Evolutionary conservation across 257 asterid genomes (phyloP).

Genomic region (Oldenlandia corymbosa): DNA sequence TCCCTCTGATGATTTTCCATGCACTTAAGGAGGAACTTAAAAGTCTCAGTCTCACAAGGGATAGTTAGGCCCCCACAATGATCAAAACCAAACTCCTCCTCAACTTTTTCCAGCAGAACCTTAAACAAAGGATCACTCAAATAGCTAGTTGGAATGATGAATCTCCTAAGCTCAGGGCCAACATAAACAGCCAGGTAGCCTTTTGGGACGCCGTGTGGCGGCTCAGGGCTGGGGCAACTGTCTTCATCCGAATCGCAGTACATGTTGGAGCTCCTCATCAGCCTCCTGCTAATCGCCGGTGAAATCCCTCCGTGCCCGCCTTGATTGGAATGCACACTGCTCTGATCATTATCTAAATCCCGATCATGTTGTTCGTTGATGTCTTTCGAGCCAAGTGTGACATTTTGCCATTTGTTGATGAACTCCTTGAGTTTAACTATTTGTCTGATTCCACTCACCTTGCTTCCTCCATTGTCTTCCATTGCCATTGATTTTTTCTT

Average conservation of each 20-base stretch:
- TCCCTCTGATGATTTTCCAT: conserved; percentile 40
- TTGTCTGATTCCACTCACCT: conserved; percentile 62
- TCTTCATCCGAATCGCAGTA: conserved; percentile 39
- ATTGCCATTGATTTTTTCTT: too few relatives aligned
- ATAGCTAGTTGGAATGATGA: conserved; percentile 58
- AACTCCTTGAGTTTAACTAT: conserved; percentile 64
- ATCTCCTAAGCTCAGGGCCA: conserved; percentile 50
- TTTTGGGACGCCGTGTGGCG: conserved; percentile 34
- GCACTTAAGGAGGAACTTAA: conserved; percentile 33
- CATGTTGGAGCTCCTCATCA: conserved; percentile 16
- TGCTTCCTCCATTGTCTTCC: conserved; percentile 52
- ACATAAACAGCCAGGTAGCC: conserved; percentile 42
- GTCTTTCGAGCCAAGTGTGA: conserved; percentile 36
- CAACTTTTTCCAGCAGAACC: conserved; percentile 56
- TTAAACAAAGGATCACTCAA: conserved; percentile 58
- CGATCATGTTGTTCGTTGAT: not conserved
- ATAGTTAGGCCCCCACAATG: conserved; percentile 59
- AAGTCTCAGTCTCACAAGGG: conserved; percentile 62
- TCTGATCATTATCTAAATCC: too few relatives aligned
- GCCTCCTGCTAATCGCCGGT: conserved; percentile 31
- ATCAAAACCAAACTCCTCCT: conserved; percentile 77
- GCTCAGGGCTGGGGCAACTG: conserved; percentile 35
- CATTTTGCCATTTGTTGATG: conserved; percentile 65
- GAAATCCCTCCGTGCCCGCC: conserved; percentile 24
- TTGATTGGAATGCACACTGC: not conserved